Conservation (phyloP, 176 grass and related monocot genomes). For the Phoenix dactylifera region DNA sequence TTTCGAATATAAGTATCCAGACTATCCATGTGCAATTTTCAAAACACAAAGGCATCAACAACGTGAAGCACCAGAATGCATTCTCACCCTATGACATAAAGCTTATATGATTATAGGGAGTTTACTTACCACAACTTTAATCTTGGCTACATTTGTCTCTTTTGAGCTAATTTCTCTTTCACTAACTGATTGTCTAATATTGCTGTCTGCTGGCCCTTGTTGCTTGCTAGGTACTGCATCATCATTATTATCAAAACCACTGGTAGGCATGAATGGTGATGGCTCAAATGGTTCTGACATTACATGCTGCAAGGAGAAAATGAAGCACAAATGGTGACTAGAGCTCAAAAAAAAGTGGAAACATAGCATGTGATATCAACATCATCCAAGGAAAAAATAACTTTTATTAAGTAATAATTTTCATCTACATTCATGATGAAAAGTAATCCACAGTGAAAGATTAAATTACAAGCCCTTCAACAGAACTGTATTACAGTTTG, state of each 20-base stretch:
- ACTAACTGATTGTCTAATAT: slow-evolving; percentile 9
- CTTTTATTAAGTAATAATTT: no score
- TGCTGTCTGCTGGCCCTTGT: slow-evolving; percentile 9
- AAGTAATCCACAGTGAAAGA: no score
- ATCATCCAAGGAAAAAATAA: no score
- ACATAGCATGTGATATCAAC: no score
- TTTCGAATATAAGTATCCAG: no score
- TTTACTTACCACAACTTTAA: slow-evolving; percentile 31
- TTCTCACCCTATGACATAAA: no score
- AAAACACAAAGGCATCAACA: not conserved
- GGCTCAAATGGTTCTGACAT: slow-evolving; percentile 22
- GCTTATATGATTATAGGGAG: not conserved
- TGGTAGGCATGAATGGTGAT: slow-evolving; percentile 19
- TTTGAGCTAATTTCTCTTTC: slow-evolving; percentile 24
- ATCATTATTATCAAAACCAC: slow-evolving; percentile 19
- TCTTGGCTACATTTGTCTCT: slow-evolving; percentile 25
- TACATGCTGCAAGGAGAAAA: slow-evolving; percentile 24
- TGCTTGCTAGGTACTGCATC: slow-evolving; percentile 12
- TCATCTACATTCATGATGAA: no score
- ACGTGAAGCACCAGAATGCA: not conserved
- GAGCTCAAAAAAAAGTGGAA: no score
- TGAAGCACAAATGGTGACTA: not conserved
- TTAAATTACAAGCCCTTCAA: no score
- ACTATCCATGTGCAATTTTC: no score
- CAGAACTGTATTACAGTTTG: no score